A percentile compares a stretch with the other conserved stretches of the same genome.
Evolutionary conservation across 352 stramenopile species (phyloP).

Genomic region (Globisporangium carolinianum): DNA sequence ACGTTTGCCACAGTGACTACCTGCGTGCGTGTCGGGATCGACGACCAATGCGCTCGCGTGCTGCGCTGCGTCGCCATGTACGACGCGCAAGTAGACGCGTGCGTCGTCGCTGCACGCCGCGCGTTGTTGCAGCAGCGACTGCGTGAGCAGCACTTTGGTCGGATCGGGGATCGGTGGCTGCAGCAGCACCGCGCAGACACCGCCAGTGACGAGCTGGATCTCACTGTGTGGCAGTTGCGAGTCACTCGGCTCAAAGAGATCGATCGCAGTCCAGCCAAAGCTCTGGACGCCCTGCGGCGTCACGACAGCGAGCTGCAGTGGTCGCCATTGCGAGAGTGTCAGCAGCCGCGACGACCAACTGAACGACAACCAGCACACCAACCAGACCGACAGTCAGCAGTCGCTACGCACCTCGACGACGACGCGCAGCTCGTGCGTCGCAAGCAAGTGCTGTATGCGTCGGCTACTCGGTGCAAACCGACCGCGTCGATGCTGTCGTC

Average conservation of each 20-base stretch:
- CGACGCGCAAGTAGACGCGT: constrained; percentile 28
- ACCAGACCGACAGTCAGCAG: too few relatives aligned
- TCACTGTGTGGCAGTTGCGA: not conserved
- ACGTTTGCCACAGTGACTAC: not conserved
- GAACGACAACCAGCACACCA: too few relatives aligned
- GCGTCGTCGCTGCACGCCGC: constrained; percentile 9
- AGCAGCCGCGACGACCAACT: too few relatives aligned
- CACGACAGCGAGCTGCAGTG: constrained; percentile 19
- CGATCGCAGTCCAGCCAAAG: constrained; percentile 35
- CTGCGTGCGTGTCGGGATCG: constrained; percentile 27
- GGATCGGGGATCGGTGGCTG: constrained; percentile 35
- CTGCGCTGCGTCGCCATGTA: constrained; percentile 18
- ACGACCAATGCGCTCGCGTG: constrained; percentile 22
- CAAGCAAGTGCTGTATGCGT: constrained; percentile 12
- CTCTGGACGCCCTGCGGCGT: constrained; percentile 14
- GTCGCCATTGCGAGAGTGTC: not conserved
- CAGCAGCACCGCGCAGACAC: constrained; percentile 34
- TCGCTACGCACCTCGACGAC: constrained; percentile 27
- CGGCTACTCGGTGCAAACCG: constrained; percentile 23
- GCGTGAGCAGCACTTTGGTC: constrained; percentile 19
- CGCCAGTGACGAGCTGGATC: constrained; percentile 16
- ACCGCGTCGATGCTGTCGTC: constrained; percentile 21
- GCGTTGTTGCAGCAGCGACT: constrained; percentile 7
- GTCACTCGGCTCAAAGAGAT: constrained; percentile 21
- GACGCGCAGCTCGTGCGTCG: constrained; percentile 20